These are phyloP conservation scores for Ettlia oleoabundans DNA, from an alignment of 139 green algal species.

Conservation along the genomic window DNA sequence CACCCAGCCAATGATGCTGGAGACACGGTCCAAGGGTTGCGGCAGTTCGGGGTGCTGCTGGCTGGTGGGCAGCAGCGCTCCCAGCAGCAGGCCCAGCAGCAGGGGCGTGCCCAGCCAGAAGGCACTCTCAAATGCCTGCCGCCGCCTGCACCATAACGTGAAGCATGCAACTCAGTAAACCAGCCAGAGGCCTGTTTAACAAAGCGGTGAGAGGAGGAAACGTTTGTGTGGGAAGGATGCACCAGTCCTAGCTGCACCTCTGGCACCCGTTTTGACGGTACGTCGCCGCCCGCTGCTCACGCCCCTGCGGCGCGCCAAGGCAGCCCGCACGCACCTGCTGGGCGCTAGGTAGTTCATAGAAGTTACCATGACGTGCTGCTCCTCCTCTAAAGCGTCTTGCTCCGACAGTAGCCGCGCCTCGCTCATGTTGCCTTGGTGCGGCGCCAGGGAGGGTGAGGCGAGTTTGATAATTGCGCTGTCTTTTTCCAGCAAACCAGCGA, in stretches of 20 bases:
- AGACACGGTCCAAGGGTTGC: constrained; percentile 7
- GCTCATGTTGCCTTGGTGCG: not conserved
- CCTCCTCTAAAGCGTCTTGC: not conserved
- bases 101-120: constrained; percentile 25
- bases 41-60: not conserved
- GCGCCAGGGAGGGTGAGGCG: too few species aligned
- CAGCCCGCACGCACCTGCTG: not conserved
- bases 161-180: too few species aligned
- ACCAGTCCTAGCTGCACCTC: too few species aligned
- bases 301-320: too few species aligned
- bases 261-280: too few species aligned
- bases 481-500: too few species aligned
- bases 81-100: constrained; percentile 13
- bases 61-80: not conserved
- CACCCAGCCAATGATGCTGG: constrained; percentile 45
- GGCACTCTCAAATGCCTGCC: not conserved
- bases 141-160: not conserved
- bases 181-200: too few species aligned
- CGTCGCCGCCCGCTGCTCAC: too few species aligned
- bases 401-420: not conserved
- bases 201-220: too few species aligned
- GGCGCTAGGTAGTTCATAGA: not conserved
- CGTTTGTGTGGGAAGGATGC: too few species aligned
- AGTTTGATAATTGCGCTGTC: too few species aligned
- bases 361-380: not conserved